Percentiles rank a stretch among this genome's conserved stretches.
Conservation (phyloP, 768 basidiomycete genomes). For the Pisolithus orientalis region DNA sequence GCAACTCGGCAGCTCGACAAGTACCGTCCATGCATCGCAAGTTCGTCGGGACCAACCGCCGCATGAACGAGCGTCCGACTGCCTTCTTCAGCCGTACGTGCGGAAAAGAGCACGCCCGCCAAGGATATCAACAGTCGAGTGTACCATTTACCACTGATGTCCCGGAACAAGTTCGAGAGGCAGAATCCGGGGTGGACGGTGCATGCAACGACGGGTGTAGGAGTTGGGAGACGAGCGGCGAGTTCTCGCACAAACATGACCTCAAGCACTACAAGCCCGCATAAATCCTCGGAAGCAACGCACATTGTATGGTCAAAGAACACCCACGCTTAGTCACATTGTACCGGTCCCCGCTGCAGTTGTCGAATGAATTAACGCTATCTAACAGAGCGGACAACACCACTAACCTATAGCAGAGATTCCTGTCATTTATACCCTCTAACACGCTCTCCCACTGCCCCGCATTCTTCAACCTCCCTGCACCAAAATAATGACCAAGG, state of each 20-base stretch:
- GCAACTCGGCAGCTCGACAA: slow-evolving; percentile 15
- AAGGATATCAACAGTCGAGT: neutral
- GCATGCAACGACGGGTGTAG: slow-evolving; percentile 19
- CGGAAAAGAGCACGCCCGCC: slow-evolving; percentile 10
- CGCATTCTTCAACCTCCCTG: neutral
- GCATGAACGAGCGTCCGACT: slow-evolving; percentile 30
- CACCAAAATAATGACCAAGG: slow-evolving; percentile 18
- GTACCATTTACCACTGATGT: neutral
- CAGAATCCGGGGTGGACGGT: slow-evolving; percentile 31
- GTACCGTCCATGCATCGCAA: slow-evolving; percentile 27
- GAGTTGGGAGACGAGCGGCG: slow-evolving; percentile 17
- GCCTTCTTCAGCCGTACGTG: slow-evolving; percentile 28
- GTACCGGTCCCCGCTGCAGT: slow-evolving; percentile 13
- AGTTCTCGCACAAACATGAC: slow-evolving; percentile 32
- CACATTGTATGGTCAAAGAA: neutral
- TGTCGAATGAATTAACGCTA: neutral
- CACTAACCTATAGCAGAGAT: slow-evolving; percentile 18
- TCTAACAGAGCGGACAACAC: neutral
- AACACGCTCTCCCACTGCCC: slow-evolving; percentile 15
- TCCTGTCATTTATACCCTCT: slow-evolving; percentile 14
- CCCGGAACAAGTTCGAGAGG: slow-evolving; percentile 21
- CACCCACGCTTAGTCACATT: slow-evolving; percentile 21
- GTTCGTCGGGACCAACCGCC: slow-evolving; percentile 20
- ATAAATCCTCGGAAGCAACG: neutral
- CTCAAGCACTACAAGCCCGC: slow-evolving; percentile 20